Evolutionary conservation across 176 grass and related monocot species (phyloP), one percentile per base, ranked within the genome.

Genomic region (Coix lacrymajobi): DNA sequence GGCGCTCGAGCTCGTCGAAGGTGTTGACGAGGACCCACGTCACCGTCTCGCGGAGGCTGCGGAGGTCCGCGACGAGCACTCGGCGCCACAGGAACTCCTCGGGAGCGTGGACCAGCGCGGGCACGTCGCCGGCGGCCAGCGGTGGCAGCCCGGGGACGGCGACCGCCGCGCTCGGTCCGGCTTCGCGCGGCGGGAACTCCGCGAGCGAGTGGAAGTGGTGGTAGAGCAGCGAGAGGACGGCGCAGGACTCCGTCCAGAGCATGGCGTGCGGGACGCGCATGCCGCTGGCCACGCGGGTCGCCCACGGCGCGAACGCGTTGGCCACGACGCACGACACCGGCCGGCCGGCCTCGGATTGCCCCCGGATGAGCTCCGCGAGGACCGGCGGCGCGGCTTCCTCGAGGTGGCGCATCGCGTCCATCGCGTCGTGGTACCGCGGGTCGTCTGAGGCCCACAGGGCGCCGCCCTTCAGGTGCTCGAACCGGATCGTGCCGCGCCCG

Each of bases 161-260:
- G 22, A 86, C 85, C 5, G 56, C 4, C 11, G 62, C 62, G 43
- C 70, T 17, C 0, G 67, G 16, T 8, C 48, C 81, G 5, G 58
- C 69, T 4, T 41, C 29, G 1, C 3, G 8, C 19, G 81, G 4
- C 7, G 91, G 82, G 79, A 93, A 90, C 1, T 26, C 44, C 3
- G 79, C 69, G 40, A 90, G 85, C 29, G 79, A 33, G 68, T 86
- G 82, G 37, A 82, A 20, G 69, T 83, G 62, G 54, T 88, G 68
- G 91, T 90, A 88, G 69, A 90, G 72, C 22, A 87, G 24, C 1
- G 85, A 83, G 20, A 93, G 80, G 43, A 93, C 75, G 19, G 85
- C 82, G 79, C 69, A 83, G 2, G 91, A 93, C 85, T 93, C 85
- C 0, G 79, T 84, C 88, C 85, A 93, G n/a, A 93, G 82, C 69